Evolutionary conservation across 768 basidiomycete species (phyloP).

Genomic region (Tulasnella calospora): DNA sequence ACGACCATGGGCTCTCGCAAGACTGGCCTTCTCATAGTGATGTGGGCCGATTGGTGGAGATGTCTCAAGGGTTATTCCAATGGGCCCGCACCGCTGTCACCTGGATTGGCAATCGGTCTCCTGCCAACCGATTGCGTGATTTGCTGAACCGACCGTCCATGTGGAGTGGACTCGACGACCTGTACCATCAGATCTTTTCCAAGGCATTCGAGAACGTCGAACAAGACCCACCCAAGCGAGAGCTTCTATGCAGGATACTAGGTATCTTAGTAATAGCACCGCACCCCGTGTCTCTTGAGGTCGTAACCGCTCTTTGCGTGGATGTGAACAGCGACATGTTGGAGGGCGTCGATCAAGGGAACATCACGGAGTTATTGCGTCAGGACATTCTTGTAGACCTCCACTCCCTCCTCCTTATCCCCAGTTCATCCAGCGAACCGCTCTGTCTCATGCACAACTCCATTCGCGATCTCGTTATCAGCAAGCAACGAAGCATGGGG

Average conservation of each 20-base stretch:
- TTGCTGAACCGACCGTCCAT: not conserved
- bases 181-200: not conserved
- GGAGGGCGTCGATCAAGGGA: not conserved
- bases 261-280: not conserved
- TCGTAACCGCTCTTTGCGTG: not conserved
- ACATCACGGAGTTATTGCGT: not conserved
- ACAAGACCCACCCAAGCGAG: not conserved
- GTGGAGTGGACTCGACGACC: not conserved
- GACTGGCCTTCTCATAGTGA: not conserved
- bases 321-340: not conserved
- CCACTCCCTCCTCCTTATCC: not conserved
- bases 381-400: not conserved
- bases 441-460: not conserved
- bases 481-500: not conserved
- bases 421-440: not conserved
- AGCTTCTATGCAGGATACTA: not conserved
- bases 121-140: not conserved
- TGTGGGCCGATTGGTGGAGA: not conserved
- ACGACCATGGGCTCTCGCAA: not conserved
- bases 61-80: not conserved
- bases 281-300: not conserved
- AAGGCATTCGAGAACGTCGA: not conserved
- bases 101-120: not conserved
- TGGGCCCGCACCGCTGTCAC: not conserved
- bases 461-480: not conserved